Evolutionary conservation across 306 rosid species (phyloP).

Genomic region (Adenanthera pavonina): DNA sequence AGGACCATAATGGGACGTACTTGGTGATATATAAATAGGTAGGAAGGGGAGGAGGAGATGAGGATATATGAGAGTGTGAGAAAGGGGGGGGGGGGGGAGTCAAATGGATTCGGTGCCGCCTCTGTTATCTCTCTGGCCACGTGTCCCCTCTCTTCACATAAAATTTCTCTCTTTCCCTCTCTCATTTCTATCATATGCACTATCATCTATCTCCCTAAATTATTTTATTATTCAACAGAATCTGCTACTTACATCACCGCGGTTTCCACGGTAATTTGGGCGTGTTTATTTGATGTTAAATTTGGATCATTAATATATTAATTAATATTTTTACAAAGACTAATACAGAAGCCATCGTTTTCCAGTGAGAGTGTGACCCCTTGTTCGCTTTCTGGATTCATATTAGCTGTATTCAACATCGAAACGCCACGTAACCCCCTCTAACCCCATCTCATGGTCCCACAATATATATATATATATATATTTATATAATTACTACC

Average conservation of each 20-base stretch:
- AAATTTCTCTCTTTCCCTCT: not conserved
- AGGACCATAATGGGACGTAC: slow-evolving; percentile 54
- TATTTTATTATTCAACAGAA: not conserved
- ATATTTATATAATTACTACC: not conserved
- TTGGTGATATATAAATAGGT: slow-evolving; percentile 56
- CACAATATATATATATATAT: not conserved
- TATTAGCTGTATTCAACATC: slow-evolving; percentile 61
- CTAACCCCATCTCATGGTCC: not conserved
- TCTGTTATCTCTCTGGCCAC: slow-evolving; percentile 48
- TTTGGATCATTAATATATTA: not conserved
- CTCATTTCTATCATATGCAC: not conserved
- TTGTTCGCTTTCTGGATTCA: slow-evolving; percentile 54
- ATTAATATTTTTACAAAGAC: not conserved
- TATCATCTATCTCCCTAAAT: not conserved
- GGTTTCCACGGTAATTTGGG: not conserved
- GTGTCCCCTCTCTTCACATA: slow-evolving; percentile 58
- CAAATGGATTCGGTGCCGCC: slow-evolving; percentile 91
- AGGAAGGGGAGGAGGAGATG: not conserved
- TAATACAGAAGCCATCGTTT: slow-evolving; percentile 45
- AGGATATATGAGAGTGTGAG: not conserved
- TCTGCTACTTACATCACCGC: slow-evolving; percentile 6
- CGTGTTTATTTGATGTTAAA: not conserved
- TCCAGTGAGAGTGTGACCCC: slow-evolving; percentile 53
- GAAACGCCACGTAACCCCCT: slow-evolving; percentile 62
- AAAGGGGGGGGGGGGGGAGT: slow-evolving; percentile 42